Evolutionary conservation across 352 stramenopile species (phyloP).

Genomic region (Globisporangium spiculum): DNA sequence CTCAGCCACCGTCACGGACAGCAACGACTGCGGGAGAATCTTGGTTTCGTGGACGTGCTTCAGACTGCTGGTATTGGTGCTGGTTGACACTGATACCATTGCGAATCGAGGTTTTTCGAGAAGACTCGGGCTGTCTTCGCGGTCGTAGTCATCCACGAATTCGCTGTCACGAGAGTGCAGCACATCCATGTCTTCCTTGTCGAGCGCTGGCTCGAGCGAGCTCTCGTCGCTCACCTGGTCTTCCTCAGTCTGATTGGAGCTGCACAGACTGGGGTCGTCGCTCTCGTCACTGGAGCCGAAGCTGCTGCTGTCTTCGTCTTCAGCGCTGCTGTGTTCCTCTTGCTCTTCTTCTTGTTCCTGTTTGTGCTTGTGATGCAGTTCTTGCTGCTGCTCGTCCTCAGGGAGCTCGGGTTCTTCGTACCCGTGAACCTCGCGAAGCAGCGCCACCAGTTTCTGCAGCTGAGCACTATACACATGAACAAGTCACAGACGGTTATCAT

Average conservation of each 20-base stretch:
- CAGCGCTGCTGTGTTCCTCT: conserved; percentile 3
- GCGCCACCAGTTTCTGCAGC: conserved; percentile 37
- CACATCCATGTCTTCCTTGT: background rate
- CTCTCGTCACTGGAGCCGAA: conserved; percentile 5
- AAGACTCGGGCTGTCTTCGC: background rate
- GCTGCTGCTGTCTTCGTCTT: conserved; percentile 22
- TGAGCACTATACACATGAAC: conserved; percentile 26
- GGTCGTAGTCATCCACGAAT: background rate
- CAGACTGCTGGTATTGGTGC: background rate
- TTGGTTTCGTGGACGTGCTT: background rate
- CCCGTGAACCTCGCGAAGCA: conserved; percentile 28
- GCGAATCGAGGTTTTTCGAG: background rate
- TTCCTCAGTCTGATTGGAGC: conserved; percentile 58
- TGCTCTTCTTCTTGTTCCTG: conserved; percentile 19
- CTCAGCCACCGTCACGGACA: conserved; percentile 30
- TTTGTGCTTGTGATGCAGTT: conserved; percentile 20
- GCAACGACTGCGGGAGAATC: conserved; percentile 1
- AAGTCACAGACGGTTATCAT: conserved; percentile 9
- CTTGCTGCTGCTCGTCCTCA: conserved; percentile 25
- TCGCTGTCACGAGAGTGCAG: background rate
- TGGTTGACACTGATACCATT: background rate
- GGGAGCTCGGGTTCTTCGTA: conserved; percentile 27
- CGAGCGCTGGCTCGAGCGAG: background rate
- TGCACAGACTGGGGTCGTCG: background rate
- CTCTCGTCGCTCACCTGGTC: conserved; percentile 10